These are phyloP conservation scores for Ceratocystiopsis sp. DNA, from an alignment of 2,329 filamentous ascomycete genomes.

Conservation along the genomic window DNA sequence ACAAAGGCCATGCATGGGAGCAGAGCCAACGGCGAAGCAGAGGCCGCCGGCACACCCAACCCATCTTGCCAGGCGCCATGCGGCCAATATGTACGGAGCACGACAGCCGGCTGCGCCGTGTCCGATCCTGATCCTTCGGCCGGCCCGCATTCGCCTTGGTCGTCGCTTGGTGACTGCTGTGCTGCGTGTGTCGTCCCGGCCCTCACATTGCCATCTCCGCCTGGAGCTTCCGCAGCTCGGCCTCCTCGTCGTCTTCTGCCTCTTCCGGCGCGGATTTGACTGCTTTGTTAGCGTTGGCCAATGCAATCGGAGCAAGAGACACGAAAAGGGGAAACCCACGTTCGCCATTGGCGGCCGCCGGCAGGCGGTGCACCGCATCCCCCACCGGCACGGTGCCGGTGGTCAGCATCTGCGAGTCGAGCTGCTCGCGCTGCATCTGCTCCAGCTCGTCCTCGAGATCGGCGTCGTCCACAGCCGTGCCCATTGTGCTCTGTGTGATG, in stretches of 20 bases:
- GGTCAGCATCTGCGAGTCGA: conserved; percentile 87
- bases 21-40: too few relatives aligned
- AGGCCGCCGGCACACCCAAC: too few relatives aligned
- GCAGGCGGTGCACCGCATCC: conserved; percentile 62
- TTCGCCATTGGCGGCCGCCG: conserved; percentile 55
- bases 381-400: conserved; percentile 70
- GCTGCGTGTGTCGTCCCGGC: too few relatives aligned
- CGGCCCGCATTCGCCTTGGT: too few relatives aligned
- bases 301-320: too few relatives aligned
- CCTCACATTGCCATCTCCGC: conserved; percentile 90
- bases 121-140: too few relatives aligned
- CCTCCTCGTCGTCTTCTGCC: conserved; percentile 90
- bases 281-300: conserved; percentile 14
- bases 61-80: too few relatives aligned
- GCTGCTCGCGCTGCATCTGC: conserved; percentile 71
- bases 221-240: conserved; percentile 79
- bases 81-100: too few relatives aligned
- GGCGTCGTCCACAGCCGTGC: conserved; percentile 61
- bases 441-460: conserved; percentile 79
- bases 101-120: too few relatives aligned
- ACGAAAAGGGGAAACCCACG: conserved; percentile 41
- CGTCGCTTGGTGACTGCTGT: too few relatives aligned
- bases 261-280: conserved; percentile 33
- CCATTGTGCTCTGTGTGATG: conserved; percentile 55
- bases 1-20: too few relatives aligned